Evolutionary conservation across 257 asterid species (phyloP).

Genomic region (Anisodus acutangulus): DNA sequence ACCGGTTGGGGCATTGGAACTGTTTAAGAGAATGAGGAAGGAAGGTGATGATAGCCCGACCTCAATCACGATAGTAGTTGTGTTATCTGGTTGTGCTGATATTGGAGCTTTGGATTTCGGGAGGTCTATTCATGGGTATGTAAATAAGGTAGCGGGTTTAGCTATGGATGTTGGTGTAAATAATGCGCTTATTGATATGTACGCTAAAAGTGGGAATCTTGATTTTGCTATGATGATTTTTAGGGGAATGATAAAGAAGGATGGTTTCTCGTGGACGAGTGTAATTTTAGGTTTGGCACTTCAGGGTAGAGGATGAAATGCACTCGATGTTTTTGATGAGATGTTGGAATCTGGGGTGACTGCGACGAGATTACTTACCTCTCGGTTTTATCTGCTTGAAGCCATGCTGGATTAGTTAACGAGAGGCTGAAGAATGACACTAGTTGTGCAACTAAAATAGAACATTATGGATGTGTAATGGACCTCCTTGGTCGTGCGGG

Average conservation of each 20-base stretch:
- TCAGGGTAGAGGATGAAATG: conserved; percentile 64
- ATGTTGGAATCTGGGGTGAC: conserved; percentile 62
- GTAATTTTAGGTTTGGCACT: conserved; percentile 75
- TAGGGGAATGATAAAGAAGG: conserved; percentile 52
- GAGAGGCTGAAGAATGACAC: conserved; percentile 42
- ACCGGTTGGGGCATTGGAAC: conserved; percentile 57
- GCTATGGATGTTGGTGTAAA: conserved; percentile 53
- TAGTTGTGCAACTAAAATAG: conserved; percentile 51
- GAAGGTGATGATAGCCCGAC: conserved; percentile 60
- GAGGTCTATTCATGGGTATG: conserved; percentile 61
- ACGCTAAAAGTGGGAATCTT: conserved; percentile 69
- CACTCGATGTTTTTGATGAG: conserved; percentile 57
- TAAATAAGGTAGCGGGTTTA: conserved; percentile 56
- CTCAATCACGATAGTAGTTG: conserved; percentile 63
- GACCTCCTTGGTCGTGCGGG: conserved; percentile 82
- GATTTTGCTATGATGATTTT: conserved; percentile 60
- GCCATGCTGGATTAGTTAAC: conserved; percentile 69
- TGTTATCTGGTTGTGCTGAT: conserved; percentile 89
- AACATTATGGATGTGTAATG: conserved; percentile 80
- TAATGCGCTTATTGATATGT: conserved; percentile 81
- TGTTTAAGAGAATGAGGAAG: conserved; percentile 58
- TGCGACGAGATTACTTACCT: conserved; percentile 70
- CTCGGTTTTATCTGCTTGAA: conserved; percentile 72
- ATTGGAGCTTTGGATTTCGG: conserved; percentile 78
- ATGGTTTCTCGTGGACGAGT: conserved; percentile 74